These are phyloP conservation scores for Podosphaera fusca DNA, from an alignment of 2,329 filamentous ascomycete species.

Conservation along the genomic window DNA sequence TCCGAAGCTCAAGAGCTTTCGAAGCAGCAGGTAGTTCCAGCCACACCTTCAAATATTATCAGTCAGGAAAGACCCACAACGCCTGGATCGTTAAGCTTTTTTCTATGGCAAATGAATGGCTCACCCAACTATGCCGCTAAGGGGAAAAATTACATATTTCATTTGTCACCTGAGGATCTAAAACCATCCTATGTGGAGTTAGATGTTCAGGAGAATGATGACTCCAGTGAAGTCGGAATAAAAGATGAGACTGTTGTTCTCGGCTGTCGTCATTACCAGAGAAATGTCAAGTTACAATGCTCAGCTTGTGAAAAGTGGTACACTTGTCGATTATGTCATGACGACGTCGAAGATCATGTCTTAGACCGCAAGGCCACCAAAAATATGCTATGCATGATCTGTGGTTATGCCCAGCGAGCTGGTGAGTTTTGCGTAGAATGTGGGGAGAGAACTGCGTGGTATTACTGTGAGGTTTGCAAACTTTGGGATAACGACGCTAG, in stretches of 20 bases:
- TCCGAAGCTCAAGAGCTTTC: constrained; percentile 20
- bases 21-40: constrained; percentile 10
- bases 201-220: constrained; percentile 25
- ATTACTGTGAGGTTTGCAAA: constrained; percentile 88
- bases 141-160: constrained; percentile 19
- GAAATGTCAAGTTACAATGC: constrained; percentile 92
- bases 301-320: constrained; percentile 80
- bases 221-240: constrained; percentile 17
- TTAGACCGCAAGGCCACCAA: constrained; percentile 65
- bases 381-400: constrained; percentile 96
- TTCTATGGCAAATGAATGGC: constrained; percentile 31
- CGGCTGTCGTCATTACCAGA: constrained; percentile 79
- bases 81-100: constrained; percentile 26
- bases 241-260: constrained; percentile 23
- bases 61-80: constrained; percentile 21
- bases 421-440: constrained; percentile 59
- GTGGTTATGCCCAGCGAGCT: constrained; percentile 61
- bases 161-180: constrained; percentile 35
- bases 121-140: constrained; percentile 6
- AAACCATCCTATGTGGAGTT: constrained; percentile 41
- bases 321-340: constrained; percentile 84
- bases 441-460: constrained; percentile 55
- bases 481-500: constrained; percentile 85
- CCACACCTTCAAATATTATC: constrained; percentile 12
- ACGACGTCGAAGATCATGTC: constrained; percentile 55